Conservation (phyloP, 2,329 filamentous ascomycete genomes). For the Fusarium kyushuense region DNA sequence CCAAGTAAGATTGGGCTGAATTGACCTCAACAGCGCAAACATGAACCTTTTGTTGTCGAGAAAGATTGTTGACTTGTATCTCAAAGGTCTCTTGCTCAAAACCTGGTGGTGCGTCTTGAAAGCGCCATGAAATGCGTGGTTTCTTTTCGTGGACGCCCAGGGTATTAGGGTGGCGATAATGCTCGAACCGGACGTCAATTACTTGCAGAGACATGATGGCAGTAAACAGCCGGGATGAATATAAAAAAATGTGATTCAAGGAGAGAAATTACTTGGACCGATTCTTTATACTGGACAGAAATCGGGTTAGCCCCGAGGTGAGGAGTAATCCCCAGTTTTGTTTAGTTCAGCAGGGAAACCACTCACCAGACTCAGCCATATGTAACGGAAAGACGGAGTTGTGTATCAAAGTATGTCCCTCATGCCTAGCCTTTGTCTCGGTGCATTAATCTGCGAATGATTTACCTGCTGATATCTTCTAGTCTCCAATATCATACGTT, state of each 20-base stretch:
- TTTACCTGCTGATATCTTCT: neutral
- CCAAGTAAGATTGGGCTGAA: conserved; percentile 17
- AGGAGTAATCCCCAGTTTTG: neutral
- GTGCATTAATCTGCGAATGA: neutral
- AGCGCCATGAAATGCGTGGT: conserved; percentile 39
- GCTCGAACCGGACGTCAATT: conserved; percentile 33
- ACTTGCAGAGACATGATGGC: conserved; percentile 24
- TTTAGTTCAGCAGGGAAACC: neutral
- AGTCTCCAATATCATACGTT: fast-evolving
- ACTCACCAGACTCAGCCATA: neutral
- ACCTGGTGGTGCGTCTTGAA: conserved; percentile 22
- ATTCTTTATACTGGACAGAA: neutral
- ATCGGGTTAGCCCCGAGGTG: neutral
- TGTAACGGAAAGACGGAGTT: neutral
- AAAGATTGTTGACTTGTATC: conserved; percentile 6
- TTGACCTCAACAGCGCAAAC: neutral
- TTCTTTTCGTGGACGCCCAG: conserved; percentile 33
- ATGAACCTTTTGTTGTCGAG: neutral
- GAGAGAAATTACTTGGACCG: too few species aligned
- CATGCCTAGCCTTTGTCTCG: neutral
- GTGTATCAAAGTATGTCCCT: neutral
- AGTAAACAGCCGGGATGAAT: neutral
- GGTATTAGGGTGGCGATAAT: conserved; percentile 29
- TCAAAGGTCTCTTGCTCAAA: conserved; percentile 38
- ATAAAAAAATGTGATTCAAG: neutral